These are phyloP conservation scores for Scheffersomyces lignosus DNA, from an alignment of 805 yeast genomes.

Conservation along the genomic window DNA sequence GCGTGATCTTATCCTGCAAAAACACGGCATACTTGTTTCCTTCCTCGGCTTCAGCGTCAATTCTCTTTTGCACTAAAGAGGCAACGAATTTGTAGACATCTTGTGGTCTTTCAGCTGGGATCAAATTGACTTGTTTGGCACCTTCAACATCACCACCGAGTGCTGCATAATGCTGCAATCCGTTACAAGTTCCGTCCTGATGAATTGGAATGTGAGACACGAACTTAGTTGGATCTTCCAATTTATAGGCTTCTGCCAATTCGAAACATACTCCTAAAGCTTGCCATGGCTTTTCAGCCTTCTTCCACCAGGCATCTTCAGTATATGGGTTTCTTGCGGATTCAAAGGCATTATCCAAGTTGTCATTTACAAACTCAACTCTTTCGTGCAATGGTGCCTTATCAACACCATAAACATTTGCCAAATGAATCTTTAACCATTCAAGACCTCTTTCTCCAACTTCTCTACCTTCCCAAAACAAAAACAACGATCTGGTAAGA, in stretches of 20 bases:
- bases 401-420: constrained; percentile 74
- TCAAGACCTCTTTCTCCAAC: constrained; percentile 63
- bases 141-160: constrained; percentile 84
- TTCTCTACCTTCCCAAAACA: constrained; percentile 75
- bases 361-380: constrained; percentile 56
- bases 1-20: constrained; percentile 61
- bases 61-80: constrained; percentile 53
- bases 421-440: constrained; percentile 77
- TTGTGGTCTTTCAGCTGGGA: constrained; percentile 70
- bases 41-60: constrained; percentile 52
- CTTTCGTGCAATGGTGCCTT: constrained; percentile 69
- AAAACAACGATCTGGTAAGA: constrained; percentile 66
- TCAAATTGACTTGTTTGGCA: constrained; percentile 74
- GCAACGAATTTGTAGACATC: constrained; percentile 79
- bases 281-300: constrained; percentile 85
- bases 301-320: constrained; percentile 63
- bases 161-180: constrained; percentile 85
- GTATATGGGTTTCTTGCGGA: constrained; percentile 65
- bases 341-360: constrained; percentile 52
- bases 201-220: constrained; percentile 77
- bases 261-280: constrained; percentile 71
- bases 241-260: constrained; percentile 56
- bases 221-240: constrained; percentile 63
- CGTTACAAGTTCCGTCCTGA: constrained; percentile 87
- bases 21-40: constrained; percentile 57